Evolutionary conservation across 768 basidiomycete species (phyloP).

Genomic region (Tylopilus vinaceipallidus): DNA sequence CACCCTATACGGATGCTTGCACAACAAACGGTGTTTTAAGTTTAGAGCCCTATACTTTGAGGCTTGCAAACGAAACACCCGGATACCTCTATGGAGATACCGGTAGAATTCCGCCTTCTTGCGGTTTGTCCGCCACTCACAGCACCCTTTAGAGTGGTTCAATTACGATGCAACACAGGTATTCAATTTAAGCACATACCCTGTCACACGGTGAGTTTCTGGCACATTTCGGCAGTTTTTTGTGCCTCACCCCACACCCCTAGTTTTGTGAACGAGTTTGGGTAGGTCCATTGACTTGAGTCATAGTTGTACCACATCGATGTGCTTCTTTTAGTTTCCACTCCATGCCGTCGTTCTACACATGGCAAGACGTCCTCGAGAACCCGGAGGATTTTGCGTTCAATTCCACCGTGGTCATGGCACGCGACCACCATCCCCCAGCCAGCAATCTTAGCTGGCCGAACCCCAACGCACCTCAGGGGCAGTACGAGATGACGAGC

Average conservation of each 20-base stretch:
- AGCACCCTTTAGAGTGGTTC: slow-evolving; percentile 43
- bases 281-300: slow-evolving; percentile 31
- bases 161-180: slow-evolving; percentile 53
- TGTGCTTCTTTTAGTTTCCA: slow-evolving; percentile 41
- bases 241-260: neutral
- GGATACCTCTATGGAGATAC: slow-evolving; percentile 57
- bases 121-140: neutral
- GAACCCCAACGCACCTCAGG: slow-evolving; percentile 52
- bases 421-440: slow-evolving; percentile 56
- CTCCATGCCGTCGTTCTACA: slow-evolving; percentile 62
- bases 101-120: slow-evolving; percentile 31
- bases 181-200: slow-evolving; percentile 54
- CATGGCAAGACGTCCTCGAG: slow-evolving; percentile 54
- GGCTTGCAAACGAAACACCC: slow-evolving; percentile 48
- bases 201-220: slow-evolving; percentile 40
- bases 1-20: slow-evolving; percentile 59
- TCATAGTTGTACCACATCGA: neutral
- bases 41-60: slow-evolving; percentile 50
- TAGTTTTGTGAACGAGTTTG: slow-evolving; percentile 60
- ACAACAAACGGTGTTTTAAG: slow-evolving; percentile 57
- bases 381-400: slow-evolving; percentile 53
- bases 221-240: neutral
- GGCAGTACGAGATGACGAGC: slow-evolving; percentile 52
- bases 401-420: slow-evolving; percentile 55
- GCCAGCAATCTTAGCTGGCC: slow-evolving; percentile 51